Conservation (phyloP, 805 yeast genomes). For the Yarrowia divulgata region DNA sequence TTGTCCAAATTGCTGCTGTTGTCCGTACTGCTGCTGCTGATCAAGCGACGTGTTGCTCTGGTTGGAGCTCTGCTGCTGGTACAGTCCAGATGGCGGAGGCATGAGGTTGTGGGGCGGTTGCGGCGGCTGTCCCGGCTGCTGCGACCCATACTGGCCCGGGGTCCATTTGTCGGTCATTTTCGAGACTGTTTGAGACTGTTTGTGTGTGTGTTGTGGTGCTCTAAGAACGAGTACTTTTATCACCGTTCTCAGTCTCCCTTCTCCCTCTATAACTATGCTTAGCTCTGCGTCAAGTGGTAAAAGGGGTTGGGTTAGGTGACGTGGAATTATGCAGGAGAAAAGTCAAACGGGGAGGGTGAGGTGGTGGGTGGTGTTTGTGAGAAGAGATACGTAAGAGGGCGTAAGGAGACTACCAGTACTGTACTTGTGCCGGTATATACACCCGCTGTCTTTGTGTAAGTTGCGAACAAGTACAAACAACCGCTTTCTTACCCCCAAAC, state of each 20-base stretch:
- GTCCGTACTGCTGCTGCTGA: slow-evolving; percentile 33
- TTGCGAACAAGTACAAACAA: too few species aligned
- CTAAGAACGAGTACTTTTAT: too few species aligned
- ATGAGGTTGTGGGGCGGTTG: slow-evolving; percentile 16
- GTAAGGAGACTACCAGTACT: neutral
- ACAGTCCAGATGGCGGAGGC: slow-evolving; percentile 23
- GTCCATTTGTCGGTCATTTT: slow-evolving; percentile 28
- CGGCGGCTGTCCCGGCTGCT: slow-evolving; percentile 1
- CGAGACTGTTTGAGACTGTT: neutral
- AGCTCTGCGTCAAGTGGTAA: neutral
- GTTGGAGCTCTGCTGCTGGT: slow-evolving; percentile 21
- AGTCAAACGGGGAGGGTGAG: neutral
- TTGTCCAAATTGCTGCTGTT: too few species aligned
- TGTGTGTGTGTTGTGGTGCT: neutral
- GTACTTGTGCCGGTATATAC: too few species aligned
- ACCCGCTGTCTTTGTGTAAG: neutral
- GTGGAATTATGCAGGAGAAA: slow-evolving; percentile 36
- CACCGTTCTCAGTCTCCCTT: too few species aligned
- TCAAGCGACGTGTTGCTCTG: slow-evolving; percentile 25
- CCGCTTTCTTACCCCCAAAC: too few species aligned
- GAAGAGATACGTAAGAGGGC: neutral
- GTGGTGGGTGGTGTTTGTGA: neutral
- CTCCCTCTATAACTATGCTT: too few species aligned
- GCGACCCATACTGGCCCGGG: slow-evolving; percentile 17
- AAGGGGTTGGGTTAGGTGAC: slow-evolving; percentile 33